Base-by-base conservation (phyloP, 192 early-diverging fungal species). In the Coemansia sp. region DNA sequence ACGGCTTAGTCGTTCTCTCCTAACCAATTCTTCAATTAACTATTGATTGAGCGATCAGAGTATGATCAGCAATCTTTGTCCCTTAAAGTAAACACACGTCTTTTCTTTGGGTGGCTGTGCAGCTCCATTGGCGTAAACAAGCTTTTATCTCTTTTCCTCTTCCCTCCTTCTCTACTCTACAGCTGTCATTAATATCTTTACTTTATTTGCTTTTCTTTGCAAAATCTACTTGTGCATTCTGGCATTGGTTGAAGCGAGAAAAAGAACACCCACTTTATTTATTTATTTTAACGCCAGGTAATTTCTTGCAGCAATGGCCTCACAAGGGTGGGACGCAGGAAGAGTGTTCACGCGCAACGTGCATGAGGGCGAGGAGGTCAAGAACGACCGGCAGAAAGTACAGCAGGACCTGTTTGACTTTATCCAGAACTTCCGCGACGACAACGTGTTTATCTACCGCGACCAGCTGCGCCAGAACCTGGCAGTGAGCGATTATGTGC, bases 401-500 rank as follows among this genome's bases (percentile, higher is more conserved):
- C 89, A 92, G 70, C 76, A 87, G 60, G 72, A 85, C 70, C 89
- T 96, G 71, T 84, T 87, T 41, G 87, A 88, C 41, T 98, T 98
- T 79, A 84, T 98, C 68, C 86, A 92, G 56, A 90, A 91, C 65
- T 98, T 95, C 70, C 88, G 90, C 63, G 73, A 95, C 60, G 91
- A 91, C 76, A 90, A 92, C 67, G 84, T 88, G 58, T 95, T 89
- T 82, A 84, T 94, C 58, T 96, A 96, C 62, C 89, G 95, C 83
- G 94, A 99, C 83, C 94, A 95, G 85, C 86, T 97, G 59, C 87
- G 87, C 34, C 87, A 93, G 64, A 97, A 98, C 83, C 70, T 90
- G 29, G 86, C 90, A 50, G 77, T 91, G 38, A 87, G 90, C 67
- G 87, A 91, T 49, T 85, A 89, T 67, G 87, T 89, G 67, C 76